Percentiles rank a stretch among this genome's conserved stretches.
phyloP scores from a whole-genome alignment of 1,139 yeast species.

The Hyphopichia buzzinii region DNA sequence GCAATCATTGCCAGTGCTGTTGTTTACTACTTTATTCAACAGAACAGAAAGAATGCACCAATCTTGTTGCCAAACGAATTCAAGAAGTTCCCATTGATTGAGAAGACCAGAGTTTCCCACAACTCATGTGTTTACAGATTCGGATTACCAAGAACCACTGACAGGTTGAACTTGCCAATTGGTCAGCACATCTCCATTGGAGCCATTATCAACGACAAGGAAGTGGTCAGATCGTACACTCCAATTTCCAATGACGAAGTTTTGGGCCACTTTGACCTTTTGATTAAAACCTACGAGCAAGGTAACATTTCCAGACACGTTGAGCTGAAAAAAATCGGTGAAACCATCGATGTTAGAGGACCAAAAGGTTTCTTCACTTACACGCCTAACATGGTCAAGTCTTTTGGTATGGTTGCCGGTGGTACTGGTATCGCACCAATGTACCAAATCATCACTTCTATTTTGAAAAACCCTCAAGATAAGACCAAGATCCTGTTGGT shows the following conservation, averaged over 20 bases:
- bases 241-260: conserved; percentile 87
- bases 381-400: conserved; percentile 75
- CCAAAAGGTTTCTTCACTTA: conserved; percentile 93
- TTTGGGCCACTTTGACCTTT: conserved; percentile 83
- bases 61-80: conserved; percentile 66
- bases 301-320: conserved; percentile 86
- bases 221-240: conserved; percentile 86
- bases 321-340: conserved; percentile 56
- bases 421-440: conserved; percentile 97
- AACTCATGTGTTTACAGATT: conserved; percentile 85
- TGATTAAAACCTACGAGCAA: conserved; percentile 88
- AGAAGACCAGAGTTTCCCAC: conserved; percentile 75
- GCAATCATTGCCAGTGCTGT: conserved; percentile 38
- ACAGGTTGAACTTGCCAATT: conserved; percentile 84
- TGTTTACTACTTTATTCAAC: conserved; percentile 35
- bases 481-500: conserved; percentile 78
- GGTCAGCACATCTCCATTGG: conserved; percentile 90
- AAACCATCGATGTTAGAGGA: conserved; percentile 59
- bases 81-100: conserved; percentile 79
- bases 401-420: conserved; percentile 86
- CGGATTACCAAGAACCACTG: conserved; percentile 73
- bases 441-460: conserved; percentile 75
- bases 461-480: conserved; percentile 72
- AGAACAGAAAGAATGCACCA: conserved; percentile 41
- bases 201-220: conserved; percentile 68